These are phyloP conservation scores for Chaetomium fimeti DNA, from an alignment of 495 filamentous ascomycete species.

Conservation along the genomic window DNA sequence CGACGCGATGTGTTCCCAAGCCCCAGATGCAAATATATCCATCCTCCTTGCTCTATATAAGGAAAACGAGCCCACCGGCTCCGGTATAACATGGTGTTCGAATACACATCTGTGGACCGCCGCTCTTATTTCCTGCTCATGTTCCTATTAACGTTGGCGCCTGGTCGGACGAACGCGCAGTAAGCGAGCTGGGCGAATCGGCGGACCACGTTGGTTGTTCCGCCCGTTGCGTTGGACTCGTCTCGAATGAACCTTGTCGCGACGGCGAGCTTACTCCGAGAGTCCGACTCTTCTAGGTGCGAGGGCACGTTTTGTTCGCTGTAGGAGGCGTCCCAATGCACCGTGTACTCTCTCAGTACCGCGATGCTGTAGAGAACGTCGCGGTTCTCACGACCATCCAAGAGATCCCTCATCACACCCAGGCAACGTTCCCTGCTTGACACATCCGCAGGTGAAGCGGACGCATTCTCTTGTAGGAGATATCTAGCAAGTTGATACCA, in stretches of 20 bases:
- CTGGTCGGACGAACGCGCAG: slow-evolving; percentile 46
- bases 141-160: slow-evolving; percentile 33
- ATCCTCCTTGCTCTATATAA: not conserved
- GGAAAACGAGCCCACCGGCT: not conserved
- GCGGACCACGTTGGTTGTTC: slow-evolving; percentile 77
- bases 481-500: slow-evolving; percentile 75
- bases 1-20: not conserved
- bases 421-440: slow-evolving; percentile 63
- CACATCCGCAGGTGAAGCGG: slow-evolving; percentile 38
- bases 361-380: slow-evolving; percentile 89
- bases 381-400: slow-evolving; percentile 81
- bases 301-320: slow-evolving; percentile 57
- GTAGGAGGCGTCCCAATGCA: slow-evolving; percentile 63
- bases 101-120: not conserved
- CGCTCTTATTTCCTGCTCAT: not conserved
- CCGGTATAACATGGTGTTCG: not conserved
- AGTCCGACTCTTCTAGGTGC: slow-evolving; percentile 66
- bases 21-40: not conserved
- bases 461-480: slow-evolving; percentile 62
- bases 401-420: slow-evolving; percentile 58
- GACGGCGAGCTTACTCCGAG: slow-evolving; percentile 70
- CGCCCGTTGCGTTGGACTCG: slow-evolving; percentile 64
- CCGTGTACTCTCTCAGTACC: slow-evolving; percentile 70
- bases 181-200: slow-evolving; percentile 70
- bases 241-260: slow-evolving; percentile 79